These are phyloP conservation scores for Phaffia rhodozyma DNA, from an alignment of 1,284 basidiomycete genomes.

Conservation along the genomic window DNA sequence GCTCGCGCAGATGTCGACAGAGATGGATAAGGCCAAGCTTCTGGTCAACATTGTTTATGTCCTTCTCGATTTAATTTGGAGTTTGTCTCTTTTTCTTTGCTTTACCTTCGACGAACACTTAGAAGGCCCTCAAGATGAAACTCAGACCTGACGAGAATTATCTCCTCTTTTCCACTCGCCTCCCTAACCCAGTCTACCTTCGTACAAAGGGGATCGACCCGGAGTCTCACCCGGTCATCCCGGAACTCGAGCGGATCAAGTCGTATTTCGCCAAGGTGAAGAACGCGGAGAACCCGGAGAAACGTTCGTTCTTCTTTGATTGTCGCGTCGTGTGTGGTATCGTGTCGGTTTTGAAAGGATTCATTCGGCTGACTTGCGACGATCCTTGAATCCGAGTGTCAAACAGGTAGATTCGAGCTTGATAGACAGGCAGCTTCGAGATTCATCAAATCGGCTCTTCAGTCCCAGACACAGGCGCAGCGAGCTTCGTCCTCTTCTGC, in stretches of 20 bases:
- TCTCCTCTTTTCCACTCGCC: not conserved
- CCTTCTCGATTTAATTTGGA: conserved; percentile 15
- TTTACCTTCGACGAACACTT: not conserved
- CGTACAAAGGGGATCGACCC: conserved; percentile 31
- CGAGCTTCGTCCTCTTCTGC: not conserved
- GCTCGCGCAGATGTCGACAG: conserved; percentile 20
- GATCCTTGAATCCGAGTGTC: not conserved
- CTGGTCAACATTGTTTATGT: conserved; percentile 37
- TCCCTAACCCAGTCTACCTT: conserved; percentile 29
- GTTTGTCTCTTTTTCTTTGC: not conserved
- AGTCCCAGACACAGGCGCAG: conserved; percentile 9
- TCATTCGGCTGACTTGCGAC: not conserved
- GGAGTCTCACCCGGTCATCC: conserved; percentile 28
- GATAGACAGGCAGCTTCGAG: conserved; percentile 28
- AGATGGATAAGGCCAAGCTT: conserved; percentile 23
- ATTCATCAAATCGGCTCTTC: conserved; percentile 27
- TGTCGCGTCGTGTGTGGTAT: too few relatives aligned
- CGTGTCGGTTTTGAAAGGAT: too few relatives aligned
- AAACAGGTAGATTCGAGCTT: conserved; percentile 21
- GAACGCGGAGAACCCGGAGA: conserved; percentile 26
- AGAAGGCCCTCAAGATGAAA: conserved; percentile 28
- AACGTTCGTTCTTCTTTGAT: conserved; percentile 22
- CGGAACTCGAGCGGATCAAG: conserved; percentile 31
- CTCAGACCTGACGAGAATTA: not conserved
- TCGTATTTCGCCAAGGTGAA: conserved; percentile 32